Evolutionary conservation across 495 filamentous ascomycete species (phyloP).

Genomic region (Aspergillus coremiiformis): DNA sequence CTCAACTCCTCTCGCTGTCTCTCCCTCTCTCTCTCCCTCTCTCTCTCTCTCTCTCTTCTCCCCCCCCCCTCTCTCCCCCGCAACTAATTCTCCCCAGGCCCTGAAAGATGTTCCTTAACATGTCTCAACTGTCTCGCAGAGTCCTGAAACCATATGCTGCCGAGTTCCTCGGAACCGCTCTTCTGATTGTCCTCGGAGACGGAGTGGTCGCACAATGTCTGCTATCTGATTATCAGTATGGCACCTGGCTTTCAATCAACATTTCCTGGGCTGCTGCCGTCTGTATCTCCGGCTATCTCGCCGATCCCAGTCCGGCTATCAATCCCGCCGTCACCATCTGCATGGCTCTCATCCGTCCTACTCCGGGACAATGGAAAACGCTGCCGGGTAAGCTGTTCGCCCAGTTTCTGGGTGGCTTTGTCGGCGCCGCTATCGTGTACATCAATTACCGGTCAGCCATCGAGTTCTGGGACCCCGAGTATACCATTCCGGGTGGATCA

Average conservation of each 20-base stretch:
- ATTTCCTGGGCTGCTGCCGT: slow-evolving; percentile 31
- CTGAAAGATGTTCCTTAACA: slow-evolving; percentile 5
- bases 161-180: slow-evolving; percentile 31
- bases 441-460: slow-evolving; percentile 32
- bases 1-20: no score
- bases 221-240: slow-evolving; percentile 31
- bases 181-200: slow-evolving; percentile 32
- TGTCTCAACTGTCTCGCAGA: slow-evolving; percentile 18
- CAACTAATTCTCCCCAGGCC: background rate
- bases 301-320: slow-evolving; percentile 26
- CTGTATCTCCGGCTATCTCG: slow-evolving; percentile 23
- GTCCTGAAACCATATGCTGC: slow-evolving; percentile 27
- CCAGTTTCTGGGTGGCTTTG: slow-evolving; percentile 29
- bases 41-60: no score
- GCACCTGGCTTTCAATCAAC: slow-evolving; percentile 35
- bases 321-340: slow-evolving; percentile 28
- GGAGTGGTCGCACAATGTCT: slow-evolving; percentile 31
- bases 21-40: no score
- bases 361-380: slow-evolving; percentile 23
- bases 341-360: slow-evolving; percentile 26
- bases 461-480: slow-evolving; percentile 30
- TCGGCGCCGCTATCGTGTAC: slow-evolving; percentile 30
- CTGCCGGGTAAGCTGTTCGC: slow-evolving; percentile 25
- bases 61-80: no score
- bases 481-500: slow-evolving; percentile 31